Percentiles rank a stretch among this genome's conserved stretches.
phyloP scores from a whole-genome alignment of 2,329 filamentous ascomycete species.

The Claviceps arundinis region DNA sequence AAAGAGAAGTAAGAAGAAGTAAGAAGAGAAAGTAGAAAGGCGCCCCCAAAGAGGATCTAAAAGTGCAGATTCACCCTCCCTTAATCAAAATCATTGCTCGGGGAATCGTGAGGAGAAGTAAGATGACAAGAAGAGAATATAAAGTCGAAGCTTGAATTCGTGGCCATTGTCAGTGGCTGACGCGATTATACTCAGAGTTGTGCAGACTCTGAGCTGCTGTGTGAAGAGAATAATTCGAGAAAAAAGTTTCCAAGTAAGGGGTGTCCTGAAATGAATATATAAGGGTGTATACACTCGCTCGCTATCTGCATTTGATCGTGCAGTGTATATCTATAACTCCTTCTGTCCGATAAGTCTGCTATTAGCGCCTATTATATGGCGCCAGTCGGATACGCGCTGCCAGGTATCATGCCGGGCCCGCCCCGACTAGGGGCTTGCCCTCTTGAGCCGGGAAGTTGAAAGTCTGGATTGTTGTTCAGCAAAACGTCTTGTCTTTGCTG shows the following conservation, averaged over 20 bases:
- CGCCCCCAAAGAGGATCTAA: background rate
- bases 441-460: conserved; percentile 48
- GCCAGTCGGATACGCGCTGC: conserved; percentile 36
- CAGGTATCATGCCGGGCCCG: conserved; percentile 34
- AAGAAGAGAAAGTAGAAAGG: background rate
- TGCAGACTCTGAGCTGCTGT: background rate
- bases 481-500: conserved; percentile 59
- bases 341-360: background rate
- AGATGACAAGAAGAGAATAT: background rate
- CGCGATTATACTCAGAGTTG: background rate
- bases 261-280: background rate
- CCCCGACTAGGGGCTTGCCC: conserved; percentile 14
- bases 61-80: background rate
- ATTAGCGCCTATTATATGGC: conserved; percentile 2
- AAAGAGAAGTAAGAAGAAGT: background rate
- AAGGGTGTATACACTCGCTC: background rate
- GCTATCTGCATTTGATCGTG: background rate
- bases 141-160: background rate
- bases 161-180: background rate
- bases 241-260: background rate
- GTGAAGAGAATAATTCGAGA: background rate
- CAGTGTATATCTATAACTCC: background rate
- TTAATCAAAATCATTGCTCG: background rate
- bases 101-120: conserved; percentile 1
- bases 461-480: conserved; percentile 81